Evolutionary conservation across 352 stramenopile genomes (phyloP), one percentile per base, ranked within the genome.

Genomic region (Phytophthora syringae): DNA sequence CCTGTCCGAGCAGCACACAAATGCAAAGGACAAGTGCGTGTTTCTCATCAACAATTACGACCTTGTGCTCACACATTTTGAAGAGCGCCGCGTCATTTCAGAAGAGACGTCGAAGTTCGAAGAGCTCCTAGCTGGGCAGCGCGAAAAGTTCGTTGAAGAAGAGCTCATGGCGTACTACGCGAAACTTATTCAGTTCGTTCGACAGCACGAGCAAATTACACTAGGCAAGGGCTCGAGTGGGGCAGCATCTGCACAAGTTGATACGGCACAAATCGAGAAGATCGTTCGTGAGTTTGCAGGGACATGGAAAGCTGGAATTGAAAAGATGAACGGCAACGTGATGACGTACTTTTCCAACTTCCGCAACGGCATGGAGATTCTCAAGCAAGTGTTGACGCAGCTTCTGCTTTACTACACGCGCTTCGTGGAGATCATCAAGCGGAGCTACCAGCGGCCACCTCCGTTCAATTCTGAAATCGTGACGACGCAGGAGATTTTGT

Each of bases 11-110:
- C 84, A 97, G 63, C 95, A 99, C 62, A 80, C 85, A 6, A 89
- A 81, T 16, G 85, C 93, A 21, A 99, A 98, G 67, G 98, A 98
- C 54, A 91, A 89, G 32, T 93, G 95, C 61, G 92, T 99, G 6
- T 99, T 99, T 70, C 86, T 99, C 42, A 97, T 99, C 65, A 99
- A 99, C 78, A 99, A 99, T 70, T 96, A 98, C 67, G 97, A 99
- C 72, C 82, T 97, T 45, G 96, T 99, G 30, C 81, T 98, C 7
- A 96, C 84, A 24, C 93, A 98, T 30, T 98, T 99, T 52, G 94
- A 98, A 59, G 95, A 99, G 76, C 85, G 97, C 32, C 85, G 90
- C 28, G 96, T 99, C 25, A 74, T 89, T 34, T 95, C 92, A 24
- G 97, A 99, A 48, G 97, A 99, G 68, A 93, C 97, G 2, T 90